Evolutionary conservation across 1,284 basidiomycete species (phyloP), one percentile per base, ranked within the genome.

Genomic region (Pyrrhoderma noxium): DNA sequence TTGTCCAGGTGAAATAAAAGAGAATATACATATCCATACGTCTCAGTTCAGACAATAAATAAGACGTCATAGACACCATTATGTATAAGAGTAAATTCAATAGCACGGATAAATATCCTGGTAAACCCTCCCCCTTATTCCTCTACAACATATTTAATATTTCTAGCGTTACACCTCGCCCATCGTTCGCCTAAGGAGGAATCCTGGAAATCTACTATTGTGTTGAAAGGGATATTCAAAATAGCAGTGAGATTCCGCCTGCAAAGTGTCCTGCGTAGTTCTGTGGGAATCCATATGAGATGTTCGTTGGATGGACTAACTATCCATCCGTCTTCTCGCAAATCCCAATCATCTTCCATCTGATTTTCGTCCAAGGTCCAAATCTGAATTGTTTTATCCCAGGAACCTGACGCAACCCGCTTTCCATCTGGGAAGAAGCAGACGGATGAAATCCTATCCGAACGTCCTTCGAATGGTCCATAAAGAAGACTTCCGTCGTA

Each of bases 401-500:
- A 22, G 22, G 49, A 51, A 19, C 9, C 42, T 14, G 42, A 51
- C 9, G 34, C 42, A 34, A 49, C 19, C n/a, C 13, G 13, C 8
- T 3, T 42, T 2, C 47, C 18, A 31, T 49, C 38, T 3, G 23
- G 41, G n/a, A 34, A 45, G 31, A 45, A 45, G 27, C 35, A 19
- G 36, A 48, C 11, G n/a, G 47, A 1, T 3, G 7, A 2, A 19
- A 40, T 27, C 8, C n/a, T 1, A 8, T 11, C 18, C 36, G 21
- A 14, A 27, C 39, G 47, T 14, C 18, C 47, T n/a, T 40, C 21
- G 3, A 48, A 41, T 11, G 47, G 47, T 11, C 27, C 47, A 11
- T 16, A 19, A 23, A 49, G 8, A 22, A 25, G 16, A 7, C 14
- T 14, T 5, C 65, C 62, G 51, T 62, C 64, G 3, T 59, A 56